Evolutionary conservation across 2,329 filamentous ascomycete species (phyloP).

Genomic region (Aspergillus sp.): DNA sequence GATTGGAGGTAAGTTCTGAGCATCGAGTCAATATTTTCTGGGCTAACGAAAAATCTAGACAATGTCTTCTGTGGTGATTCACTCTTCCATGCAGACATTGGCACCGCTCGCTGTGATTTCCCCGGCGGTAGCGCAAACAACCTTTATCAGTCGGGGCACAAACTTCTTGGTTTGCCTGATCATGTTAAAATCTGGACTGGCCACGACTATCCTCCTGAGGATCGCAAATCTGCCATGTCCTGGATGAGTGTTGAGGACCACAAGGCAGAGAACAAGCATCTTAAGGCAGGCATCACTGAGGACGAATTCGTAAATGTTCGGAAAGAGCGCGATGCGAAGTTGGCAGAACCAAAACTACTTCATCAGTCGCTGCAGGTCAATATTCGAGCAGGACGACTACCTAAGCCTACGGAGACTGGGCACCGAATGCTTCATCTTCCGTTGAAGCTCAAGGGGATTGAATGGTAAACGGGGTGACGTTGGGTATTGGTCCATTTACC

Average conservation of each 20-base stretch:
- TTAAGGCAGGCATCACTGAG: constrained; percentile 43
- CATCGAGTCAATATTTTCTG: not conserved
- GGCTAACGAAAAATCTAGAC: constrained; percentile 29
- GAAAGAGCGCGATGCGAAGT: constrained; percentile 42
- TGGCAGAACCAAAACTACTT: constrained; percentile 49
- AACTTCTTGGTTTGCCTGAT: constrained; percentile 44
- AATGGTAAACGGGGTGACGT: constrained; percentile 18
- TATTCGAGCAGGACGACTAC: constrained; percentile 50
- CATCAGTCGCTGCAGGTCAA: constrained; percentile 56
- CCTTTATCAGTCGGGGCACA: constrained; percentile 47
- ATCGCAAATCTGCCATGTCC: constrained; percentile 36
- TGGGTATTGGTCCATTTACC: too few relatives aligned
- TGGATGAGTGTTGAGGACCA: constrained; percentile 51
- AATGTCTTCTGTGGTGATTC: constrained; percentile 56
- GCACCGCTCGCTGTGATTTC: constrained; percentile 56
- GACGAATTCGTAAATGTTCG: constrained; percentile 49
- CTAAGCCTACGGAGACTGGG: constrained; percentile 26
- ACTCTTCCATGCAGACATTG: constrained; percentile 54
- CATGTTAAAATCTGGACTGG: constrained; percentile 54
- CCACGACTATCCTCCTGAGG: constrained; percentile 53
- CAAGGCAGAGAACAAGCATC: constrained; percentile 49
- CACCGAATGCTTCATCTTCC: constrained; percentile 31
- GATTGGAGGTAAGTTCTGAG: constrained; percentile 44
- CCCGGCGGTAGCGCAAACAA: constrained; percentile 50
- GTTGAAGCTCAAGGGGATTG: constrained; percentile 23